Evolutionary conservation across 2,329 filamentous ascomycete genomes (phyloP).

Genomic region (Ambrosiella cleistominuta): DNA sequence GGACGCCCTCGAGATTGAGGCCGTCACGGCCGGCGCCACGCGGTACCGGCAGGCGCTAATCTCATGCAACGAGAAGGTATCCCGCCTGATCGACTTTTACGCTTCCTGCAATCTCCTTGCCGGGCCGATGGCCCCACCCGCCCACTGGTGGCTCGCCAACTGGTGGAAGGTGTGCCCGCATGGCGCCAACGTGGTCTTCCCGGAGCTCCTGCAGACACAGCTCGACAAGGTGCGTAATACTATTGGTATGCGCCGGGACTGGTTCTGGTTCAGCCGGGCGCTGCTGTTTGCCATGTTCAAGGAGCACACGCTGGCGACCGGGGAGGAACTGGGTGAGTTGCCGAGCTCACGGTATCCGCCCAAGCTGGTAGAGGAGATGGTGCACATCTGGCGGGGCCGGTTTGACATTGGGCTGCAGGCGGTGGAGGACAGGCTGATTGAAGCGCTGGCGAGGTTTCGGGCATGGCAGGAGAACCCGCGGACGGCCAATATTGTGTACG

Average conservation of each 20-base stretch:
- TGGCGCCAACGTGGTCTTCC: slow-evolving; percentile 4
- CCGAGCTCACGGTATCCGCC: not conserved
- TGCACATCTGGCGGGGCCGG: not conserved
- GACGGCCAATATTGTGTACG: not conserved
- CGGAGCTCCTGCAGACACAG: not conserved
- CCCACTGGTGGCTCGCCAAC: slow-evolving; percentile 3
- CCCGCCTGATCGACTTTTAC: not conserved
- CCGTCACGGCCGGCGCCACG: not conserved
- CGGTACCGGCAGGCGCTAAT: not conserved
- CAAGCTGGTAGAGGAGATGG: not conserved
- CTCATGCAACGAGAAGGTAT: not conserved
- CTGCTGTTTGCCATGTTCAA: slow-evolving; percentile 8
- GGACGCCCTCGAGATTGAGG: not conserved
- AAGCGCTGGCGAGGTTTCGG: not conserved
- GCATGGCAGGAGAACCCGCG: not conserved
- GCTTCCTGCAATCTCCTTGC: not conserved
- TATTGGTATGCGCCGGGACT: not conserved
- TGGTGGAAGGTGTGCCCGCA: slow-evolving; percentile 6
- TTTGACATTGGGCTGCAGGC: not conserved
- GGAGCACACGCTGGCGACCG: slow-evolving; percentile 2
- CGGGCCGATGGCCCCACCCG: not conserved
- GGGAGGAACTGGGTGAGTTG: not conserved
- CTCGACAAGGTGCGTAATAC: not conserved
- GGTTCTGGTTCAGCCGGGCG: slow-evolving; percentile 3
- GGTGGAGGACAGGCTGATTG: slow-evolving; percentile 4